Percentiles rank a stretch among this genome's conserved stretches.
These are phyloP conservation scores for Prunus campanulata DNA, from an alignment of 306 rosid genomes.

Conservation along the genomic window DNA sequence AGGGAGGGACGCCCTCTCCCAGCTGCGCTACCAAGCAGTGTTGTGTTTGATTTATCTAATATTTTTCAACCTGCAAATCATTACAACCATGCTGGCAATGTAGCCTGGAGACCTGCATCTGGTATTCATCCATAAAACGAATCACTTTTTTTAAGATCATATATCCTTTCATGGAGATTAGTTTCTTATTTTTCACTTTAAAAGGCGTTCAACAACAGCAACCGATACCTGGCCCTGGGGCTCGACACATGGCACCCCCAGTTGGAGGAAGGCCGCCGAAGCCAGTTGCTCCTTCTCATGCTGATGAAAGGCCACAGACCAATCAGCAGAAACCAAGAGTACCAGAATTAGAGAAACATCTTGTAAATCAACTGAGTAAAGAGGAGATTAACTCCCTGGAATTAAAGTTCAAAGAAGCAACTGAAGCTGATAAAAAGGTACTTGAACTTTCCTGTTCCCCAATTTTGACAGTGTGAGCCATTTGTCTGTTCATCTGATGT, in stretches of 20 bases:
- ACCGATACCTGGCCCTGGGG: conserved; percentile 56
- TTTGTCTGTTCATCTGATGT: conserved; percentile 19
- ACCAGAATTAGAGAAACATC: conserved; percentile 83
- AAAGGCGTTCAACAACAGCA: conserved; percentile 71
- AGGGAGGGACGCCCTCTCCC: conserved; percentile 94
- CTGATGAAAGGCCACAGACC: conserved; percentile 59
- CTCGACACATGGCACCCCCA: conserved; percentile 31
- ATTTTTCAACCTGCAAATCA: conserved; percentile 51
- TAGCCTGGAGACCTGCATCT: conserved; percentile 66
- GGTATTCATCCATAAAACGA: conserved; percentile 40
- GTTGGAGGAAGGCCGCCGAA: conserved; percentile 65
- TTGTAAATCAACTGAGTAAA: conserved; percentile 77
- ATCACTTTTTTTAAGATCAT: conserved; percentile 17
- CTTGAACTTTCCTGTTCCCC: conserved; percentile 15
- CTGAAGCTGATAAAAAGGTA: conserved; percentile 89
- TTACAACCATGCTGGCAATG: conserved; percentile 40
- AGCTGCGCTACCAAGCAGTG: conserved; percentile 62
- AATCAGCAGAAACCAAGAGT: conserved; percentile 60
- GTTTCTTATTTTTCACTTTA: conserved; percentile 24
- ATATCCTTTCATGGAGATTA: conserved; percentile 13
- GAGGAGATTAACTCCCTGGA: conserved; percentile 79
- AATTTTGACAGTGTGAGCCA: neutral
- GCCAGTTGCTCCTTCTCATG: conserved; percentile 48
- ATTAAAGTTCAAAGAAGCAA: conserved; percentile 74
- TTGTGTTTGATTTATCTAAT: conserved; percentile 64